A percentile compares a stretch with the other conserved stretches of the same genome.
phyloP scores from a whole-genome alignment of 176 grass and related monocot genomes.

The Paspalum vaginatum region DNA sequence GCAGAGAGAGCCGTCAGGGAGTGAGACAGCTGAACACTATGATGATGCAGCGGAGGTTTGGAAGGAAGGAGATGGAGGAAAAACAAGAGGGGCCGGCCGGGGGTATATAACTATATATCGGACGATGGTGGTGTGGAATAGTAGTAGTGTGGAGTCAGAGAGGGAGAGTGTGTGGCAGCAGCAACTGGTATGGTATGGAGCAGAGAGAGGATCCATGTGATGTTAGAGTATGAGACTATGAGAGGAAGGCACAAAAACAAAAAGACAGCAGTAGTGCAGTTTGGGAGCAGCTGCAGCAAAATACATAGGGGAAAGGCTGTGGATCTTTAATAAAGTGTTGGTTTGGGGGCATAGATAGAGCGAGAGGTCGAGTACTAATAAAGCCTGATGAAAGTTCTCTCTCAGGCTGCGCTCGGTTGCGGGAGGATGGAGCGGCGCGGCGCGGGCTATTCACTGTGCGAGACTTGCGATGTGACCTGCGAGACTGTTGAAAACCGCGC shows the following conservation, averaged over 20 bases:
- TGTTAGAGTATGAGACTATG: slow-evolving; percentile 9
- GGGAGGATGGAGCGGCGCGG: no score
- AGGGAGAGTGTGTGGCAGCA: background rate
- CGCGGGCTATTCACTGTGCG: no score
- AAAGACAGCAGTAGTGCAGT: slow-evolving; percentile 66
- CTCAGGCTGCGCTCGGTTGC: no score
- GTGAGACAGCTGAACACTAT: slow-evolving; percentile 54
- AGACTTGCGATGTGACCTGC: no score
- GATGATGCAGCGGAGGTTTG: slow-evolving; percentile 58
- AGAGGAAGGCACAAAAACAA: slow-evolving; percentile 55
- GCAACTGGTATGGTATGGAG: background rate
- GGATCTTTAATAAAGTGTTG: slow-evolving; percentile 71
- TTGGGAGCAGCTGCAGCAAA: slow-evolving; percentile 59
- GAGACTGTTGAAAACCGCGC: no score
- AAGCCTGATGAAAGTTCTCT: slow-evolving; percentile 91
- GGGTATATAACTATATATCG: slow-evolving; percentile 61
- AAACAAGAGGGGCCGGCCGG: slow-evolving; percentile 10
- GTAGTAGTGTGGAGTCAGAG: background rate
- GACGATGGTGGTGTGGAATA: slow-evolving; percentile 10
- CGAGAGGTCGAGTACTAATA: slow-evolving; percentile 52
- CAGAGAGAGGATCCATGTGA: no score
- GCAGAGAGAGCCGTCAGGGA: slow-evolving; percentile 52
- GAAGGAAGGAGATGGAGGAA: slow-evolving; percentile 52
- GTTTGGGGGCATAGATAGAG: slow-evolving; percentile 45
- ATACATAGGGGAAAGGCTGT: slow-evolving; percentile 55